phyloP scores from a whole-genome alignment of 2,329 filamentous ascomycete genomes.

The Xylaria sp. region DNA sequence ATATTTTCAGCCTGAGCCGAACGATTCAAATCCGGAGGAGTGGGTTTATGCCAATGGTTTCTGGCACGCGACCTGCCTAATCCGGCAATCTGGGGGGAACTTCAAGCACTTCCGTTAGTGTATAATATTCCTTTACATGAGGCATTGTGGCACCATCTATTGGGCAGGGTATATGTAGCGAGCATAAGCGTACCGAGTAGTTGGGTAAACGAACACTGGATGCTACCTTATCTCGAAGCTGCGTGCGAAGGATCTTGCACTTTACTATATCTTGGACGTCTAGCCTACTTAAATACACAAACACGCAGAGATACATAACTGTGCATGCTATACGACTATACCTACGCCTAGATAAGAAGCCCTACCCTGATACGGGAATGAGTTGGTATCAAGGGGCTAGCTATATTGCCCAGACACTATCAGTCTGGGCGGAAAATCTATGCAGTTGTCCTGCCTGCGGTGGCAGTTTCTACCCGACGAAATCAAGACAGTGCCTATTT shows the following conservation, averaged over 20 bases:
- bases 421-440: not conserved
- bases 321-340: not conserved
- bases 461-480: not conserved
- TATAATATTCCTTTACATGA: not conserved
- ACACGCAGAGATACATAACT: not conserved
- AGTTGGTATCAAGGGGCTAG: not conserved
- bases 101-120: not conserved
- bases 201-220: constrained; percentile 5
- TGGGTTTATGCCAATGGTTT: too few species aligned
- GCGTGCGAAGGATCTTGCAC: not conserved
- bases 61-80: not conserved
- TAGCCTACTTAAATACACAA: not conserved
- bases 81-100: constrained; percentile 16
- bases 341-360: not conserved
- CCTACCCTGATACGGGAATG: not conserved
- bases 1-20: not conserved
- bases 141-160: constrained; percentile 6
- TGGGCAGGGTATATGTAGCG: not conserved
- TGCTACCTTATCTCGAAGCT: constrained; percentile 10
- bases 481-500: not conserved
- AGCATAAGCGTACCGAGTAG: constrained; percentile 21
- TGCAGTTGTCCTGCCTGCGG: not conserved
- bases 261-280: not conserved
- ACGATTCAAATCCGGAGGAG: constrained; percentile 8
- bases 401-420: not conserved